Evolutionary conservation across 2,329 filamentous ascomycete genomes (phyloP).

Genomic region (Claviceps humidiphila): DNA sequence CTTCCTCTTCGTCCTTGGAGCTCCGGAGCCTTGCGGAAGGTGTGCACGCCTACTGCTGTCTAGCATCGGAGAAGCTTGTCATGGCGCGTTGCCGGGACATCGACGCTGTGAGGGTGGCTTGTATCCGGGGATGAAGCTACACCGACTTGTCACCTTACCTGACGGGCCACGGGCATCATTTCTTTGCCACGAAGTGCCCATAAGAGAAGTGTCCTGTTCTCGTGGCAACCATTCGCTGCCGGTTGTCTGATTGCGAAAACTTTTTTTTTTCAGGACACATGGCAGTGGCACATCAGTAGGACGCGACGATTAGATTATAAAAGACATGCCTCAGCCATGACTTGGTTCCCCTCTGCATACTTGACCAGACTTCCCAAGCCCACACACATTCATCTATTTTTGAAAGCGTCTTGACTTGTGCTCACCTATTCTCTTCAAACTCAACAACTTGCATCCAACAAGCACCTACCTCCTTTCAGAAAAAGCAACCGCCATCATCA

Average conservation of each 20-base stretch:
- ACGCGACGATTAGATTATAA: not conserved
- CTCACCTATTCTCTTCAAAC: not conserved
- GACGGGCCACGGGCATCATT: not conserved
- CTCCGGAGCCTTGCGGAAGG: not conserved
- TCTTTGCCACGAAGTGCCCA: not conserved
- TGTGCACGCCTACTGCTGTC: not conserved
- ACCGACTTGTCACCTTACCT: not conserved
- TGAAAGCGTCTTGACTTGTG: too few species aligned
- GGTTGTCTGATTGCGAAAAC: too few species aligned
- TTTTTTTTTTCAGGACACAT: not conserved
- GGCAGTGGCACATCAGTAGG: not conserved
- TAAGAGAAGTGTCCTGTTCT: not conserved
- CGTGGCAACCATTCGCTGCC: not conserved
- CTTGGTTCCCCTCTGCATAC: not conserved
- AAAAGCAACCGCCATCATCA: not conserved
- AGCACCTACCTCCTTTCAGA: too few species aligned
- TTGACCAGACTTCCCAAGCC: not conserved
- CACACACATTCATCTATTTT: not conserved
- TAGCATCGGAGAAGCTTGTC: not conserved
- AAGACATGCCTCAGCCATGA: not conserved
- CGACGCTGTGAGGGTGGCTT: not conserved
- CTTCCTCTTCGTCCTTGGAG: not conserved
- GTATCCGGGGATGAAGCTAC: not conserved
- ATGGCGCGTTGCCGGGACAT: not conserved
- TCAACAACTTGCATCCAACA: not conserved